Percentiles rank a stretch among this genome's conserved stretches.
phyloP scores from a whole-genome alignment of 345 rosid species.

The Salix viminalis region DNA sequence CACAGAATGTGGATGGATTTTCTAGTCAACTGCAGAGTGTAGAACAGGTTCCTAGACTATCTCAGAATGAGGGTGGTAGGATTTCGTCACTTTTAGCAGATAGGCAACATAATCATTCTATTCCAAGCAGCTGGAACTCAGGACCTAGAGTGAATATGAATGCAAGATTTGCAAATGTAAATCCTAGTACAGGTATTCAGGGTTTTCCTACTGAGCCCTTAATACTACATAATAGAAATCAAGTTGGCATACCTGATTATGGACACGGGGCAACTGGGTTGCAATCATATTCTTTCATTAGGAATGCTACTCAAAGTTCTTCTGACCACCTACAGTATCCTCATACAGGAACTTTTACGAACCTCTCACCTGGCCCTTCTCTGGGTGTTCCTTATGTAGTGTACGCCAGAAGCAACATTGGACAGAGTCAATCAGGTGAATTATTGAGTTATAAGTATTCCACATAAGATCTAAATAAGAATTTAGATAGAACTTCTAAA shows the following conservation, averaged over 20 bases:
- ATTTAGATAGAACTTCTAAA: background rate
- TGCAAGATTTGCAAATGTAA: conserved; percentile 5
- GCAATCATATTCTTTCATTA: conserved; percentile 14
- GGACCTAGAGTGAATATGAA: background rate
- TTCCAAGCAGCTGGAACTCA: conserved; percentile 1
- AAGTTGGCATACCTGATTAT: conserved; percentile 9
- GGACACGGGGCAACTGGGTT: background rate
- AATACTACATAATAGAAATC: conserved; percentile 6
- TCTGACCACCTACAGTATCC: conserved; percentile 16
- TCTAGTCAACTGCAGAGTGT: background rate
- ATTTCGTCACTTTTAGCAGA: background rate
- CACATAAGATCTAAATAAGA: background rate
- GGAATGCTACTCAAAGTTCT: conserved; percentile 11
- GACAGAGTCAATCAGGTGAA: conserved; percentile 25
- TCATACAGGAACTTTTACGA: conserved; percentile 1
- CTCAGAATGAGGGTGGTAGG: background rate
- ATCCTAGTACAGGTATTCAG: conserved; percentile 8
- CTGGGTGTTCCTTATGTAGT: conserved; percentile 6
- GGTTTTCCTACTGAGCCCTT: conserved; percentile 11
- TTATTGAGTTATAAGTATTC: background rate
- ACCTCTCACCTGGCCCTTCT: conserved; percentile 2
- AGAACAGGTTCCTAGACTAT: conserved; percentile 3
- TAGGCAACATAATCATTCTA: background rate
- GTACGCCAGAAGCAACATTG: background rate
- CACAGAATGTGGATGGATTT: background rate